A percentile compares a stretch with the other conserved stretches of the same genome.
phyloP scores from a whole-genome alignment of 2,329 filamentous ascomycete species.

The Aspergillus spinulosporus region DNA sequence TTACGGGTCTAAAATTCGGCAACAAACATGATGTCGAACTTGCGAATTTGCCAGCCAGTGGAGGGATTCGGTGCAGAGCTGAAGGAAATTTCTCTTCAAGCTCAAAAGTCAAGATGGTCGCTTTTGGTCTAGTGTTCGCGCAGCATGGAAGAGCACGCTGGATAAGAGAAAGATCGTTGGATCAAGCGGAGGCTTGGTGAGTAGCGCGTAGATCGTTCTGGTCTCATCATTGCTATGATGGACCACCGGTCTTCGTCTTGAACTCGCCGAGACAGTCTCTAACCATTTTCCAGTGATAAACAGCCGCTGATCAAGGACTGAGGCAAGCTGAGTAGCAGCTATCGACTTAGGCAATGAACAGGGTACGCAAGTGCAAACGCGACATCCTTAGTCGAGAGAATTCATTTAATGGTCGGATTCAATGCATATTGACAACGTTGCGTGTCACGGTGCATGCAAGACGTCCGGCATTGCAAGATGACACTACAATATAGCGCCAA shows the following conservation, averaged over 20 bases:
- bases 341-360: not conserved
- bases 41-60: not conserved
- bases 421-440: not conserved
- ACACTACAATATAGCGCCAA: not conserved
- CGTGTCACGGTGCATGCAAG: not conserved
- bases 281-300: not conserved
- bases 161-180: not conserved
- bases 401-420: not conserved
- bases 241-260: not conserved
- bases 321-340: not conserved
- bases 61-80: not conserved
- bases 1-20: too few species aligned
- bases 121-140: not conserved
- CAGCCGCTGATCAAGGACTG: not conserved
- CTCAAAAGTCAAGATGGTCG: not conserved
- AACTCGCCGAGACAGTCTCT: not conserved
- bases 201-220: slow-evolving; percentile 1
- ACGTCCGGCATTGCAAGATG: not conserved
- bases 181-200: not conserved
- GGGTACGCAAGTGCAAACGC: not conserved
- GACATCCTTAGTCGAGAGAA: not conserved
- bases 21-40: not conserved
- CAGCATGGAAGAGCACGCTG: not conserved
- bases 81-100: not conserved
- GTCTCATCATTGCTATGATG: slow-evolving; percentile 2